Evolutionary conservation across 345 rosid species (phyloP).

Genomic region (Sonneratia alba): DNA sequence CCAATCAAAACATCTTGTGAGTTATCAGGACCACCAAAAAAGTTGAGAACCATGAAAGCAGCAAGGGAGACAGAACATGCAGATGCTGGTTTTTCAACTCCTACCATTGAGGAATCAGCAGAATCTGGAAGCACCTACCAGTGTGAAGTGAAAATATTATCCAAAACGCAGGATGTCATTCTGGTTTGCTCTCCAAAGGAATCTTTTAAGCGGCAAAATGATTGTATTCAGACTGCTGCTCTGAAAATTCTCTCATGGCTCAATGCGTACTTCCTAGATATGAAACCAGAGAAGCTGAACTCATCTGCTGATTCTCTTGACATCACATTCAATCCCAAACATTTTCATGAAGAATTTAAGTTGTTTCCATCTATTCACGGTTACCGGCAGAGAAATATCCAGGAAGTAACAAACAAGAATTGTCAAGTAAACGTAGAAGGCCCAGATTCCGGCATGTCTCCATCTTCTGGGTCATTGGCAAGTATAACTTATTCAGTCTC

Average conservation of each 20-base stretch:
- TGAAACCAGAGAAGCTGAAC: conserved; percentile 31
- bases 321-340: conserved; percentile 27
- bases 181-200: conserved; percentile 55
- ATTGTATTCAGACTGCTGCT: conserved; percentile 64
- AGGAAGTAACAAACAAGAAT: conserved; percentile 18
- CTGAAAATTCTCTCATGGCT: conserved; percentile 71
- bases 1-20: conserved; percentile 37
- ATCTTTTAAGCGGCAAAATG: conserved; percentile 53
- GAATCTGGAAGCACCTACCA: conserved; percentile 22
- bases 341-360: conserved; percentile 32
- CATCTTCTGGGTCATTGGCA: conserved; percentile 48
- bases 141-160: conserved; percentile 60
- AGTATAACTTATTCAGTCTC: conserved; percentile 55
- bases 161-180: conserved; percentile 53
- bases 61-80: conserved; percentile 18
- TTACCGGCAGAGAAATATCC: conserved; percentile 11
- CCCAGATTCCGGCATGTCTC: conserved; percentile 47
- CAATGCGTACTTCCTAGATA: conserved; percentile 41
- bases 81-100: conserved; percentile 22
- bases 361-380: conserved; percentile 20
- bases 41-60: conserved; percentile 34
- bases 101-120: conserved; percentile 15
- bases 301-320: conserved; percentile 27
- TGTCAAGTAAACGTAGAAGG: conserved; percentile 37
- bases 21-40: conserved; percentile 40